Percentiles rank a stretch among this genome's conserved stretches.
phyloP scores from a whole-genome alignment of 179 eudicot genomes.

The Silene coronaria region DNA sequence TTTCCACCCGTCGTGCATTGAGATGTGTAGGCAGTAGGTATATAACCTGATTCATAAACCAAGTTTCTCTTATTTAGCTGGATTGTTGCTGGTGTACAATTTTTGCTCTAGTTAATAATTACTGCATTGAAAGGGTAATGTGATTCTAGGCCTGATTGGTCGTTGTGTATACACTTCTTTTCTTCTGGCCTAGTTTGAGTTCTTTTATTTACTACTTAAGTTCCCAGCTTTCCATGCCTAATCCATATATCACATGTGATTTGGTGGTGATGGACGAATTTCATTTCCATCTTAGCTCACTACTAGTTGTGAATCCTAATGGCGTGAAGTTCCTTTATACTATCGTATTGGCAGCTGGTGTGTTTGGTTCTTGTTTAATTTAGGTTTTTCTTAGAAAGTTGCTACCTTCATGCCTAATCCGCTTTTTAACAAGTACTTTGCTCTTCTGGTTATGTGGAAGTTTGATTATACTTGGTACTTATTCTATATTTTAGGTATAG shows the following conservation, averaged over 20 bases:
- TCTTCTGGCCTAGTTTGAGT: background rate
- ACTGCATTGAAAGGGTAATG: background rate
- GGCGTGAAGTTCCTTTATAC: background rate
- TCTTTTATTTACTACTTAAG: background rate
- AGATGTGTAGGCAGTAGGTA: too few species aligned
- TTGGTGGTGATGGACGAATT: background rate
- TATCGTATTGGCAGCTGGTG: background rate
- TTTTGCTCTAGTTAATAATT: too few species aligned
- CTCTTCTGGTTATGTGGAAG: background rate
- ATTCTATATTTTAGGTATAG: slow-evolving; percentile 47
- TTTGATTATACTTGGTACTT: slow-evolving; percentile 4
- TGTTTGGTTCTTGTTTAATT: background rate
- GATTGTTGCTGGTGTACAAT: too few species aligned
- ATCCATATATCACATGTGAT: background rate
- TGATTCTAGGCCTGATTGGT: background rate
- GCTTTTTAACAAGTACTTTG: background rate
- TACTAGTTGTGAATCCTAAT: background rate
- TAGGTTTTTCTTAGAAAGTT: background rate
- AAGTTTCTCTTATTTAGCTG: background rate
- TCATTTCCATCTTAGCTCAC: background rate
- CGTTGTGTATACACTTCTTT: background rate
- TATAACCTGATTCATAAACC: too few species aligned
- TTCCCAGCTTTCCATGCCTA: background rate
- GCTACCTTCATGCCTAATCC: too few species aligned
- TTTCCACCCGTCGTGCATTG: too few species aligned